Evolutionary conservation across 345 rosid genomes (phyloP).

Genomic region (Linum lewisii): DNA sequence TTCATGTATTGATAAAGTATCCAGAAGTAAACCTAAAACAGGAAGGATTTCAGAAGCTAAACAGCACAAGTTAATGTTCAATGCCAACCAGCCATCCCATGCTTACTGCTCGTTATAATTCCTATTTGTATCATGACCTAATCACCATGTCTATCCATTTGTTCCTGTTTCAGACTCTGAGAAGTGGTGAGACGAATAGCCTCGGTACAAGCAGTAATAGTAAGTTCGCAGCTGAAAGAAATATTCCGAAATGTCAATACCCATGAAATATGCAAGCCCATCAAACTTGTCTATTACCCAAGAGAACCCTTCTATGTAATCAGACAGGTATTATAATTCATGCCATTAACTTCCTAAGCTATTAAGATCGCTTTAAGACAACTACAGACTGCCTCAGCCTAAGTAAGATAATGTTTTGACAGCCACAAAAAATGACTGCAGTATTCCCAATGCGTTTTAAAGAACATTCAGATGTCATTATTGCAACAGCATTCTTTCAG

Average conservation of each 20-base stretch:
- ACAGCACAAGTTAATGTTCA: too few species aligned
- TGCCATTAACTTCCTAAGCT: background rate
- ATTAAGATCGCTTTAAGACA: conserved; percentile 1
- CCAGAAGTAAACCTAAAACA: too few species aligned
- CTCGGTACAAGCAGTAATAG: conserved; percentile 54
- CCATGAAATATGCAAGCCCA: conserved; percentile 37
- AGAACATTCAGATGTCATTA: conserved; percentile 64
- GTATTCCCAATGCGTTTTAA: conserved; percentile 86
- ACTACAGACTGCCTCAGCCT: background rate
- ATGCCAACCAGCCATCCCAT: too few species aligned
- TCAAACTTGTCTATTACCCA: conserved; percentile 61
- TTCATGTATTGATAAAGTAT: too few species aligned
- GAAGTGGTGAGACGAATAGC: conserved; percentile 52
- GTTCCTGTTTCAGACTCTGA: conserved; percentile 40
- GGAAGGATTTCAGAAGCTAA: too few species aligned
- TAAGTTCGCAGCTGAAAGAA: conserved; percentile 71
- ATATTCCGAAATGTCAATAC: conserved; percentile 42
- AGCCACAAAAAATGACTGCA: conserved; percentile 52
- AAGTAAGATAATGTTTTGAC: conserved; percentile 13
- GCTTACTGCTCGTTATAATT: too few species aligned
- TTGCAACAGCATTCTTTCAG: conserved; percentile 84
- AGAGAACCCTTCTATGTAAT: conserved; percentile 69
- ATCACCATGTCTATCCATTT: conserved; percentile 2
- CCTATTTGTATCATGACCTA: background rate
- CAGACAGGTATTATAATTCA: conserved; percentile 45